Conservation (phyloP, 495 filamentous ascomycete genomes). For the Aspergillus coremiiformis region DNA sequence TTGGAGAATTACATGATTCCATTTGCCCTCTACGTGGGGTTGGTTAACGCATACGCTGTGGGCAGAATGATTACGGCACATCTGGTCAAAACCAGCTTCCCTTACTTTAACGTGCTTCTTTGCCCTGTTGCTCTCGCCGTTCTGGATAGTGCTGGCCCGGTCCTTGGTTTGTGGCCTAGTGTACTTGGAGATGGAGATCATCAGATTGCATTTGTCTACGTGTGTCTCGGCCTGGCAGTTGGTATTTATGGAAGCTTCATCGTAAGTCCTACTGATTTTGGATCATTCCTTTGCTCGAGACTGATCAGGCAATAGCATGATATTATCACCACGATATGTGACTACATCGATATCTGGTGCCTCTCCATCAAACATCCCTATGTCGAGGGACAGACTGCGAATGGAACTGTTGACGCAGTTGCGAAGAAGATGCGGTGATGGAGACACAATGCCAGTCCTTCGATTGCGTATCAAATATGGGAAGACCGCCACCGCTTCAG, state of each 20-base stretch:
- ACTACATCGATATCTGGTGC: conserved; percentile 97
- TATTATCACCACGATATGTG: conserved; percentile 93
- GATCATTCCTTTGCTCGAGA: neutral
- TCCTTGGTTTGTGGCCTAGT: conserved; percentile 69
- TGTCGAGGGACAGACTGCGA: conserved; percentile 22
- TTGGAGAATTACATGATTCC: conserved; percentile 75
- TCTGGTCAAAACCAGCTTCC: conserved; percentile 74
- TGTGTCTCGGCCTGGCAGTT: conserved; percentile 67
- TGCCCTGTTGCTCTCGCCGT: conserved; percentile 64
- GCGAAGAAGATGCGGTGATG: conserved; percentile 29
- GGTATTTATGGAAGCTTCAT: conserved; percentile 95
- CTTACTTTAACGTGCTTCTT: conserved; percentile 73
- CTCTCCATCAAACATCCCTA: conserved; percentile 78
- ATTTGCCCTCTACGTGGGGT: conserved; percentile 76
- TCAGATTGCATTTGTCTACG: conserved; percentile 80
- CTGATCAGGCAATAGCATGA: conserved; percentile 47
- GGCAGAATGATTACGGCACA: conserved; percentile 94
- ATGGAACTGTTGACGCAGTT: conserved; percentile 17
- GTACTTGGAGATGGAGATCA: conserved; percentile 66
- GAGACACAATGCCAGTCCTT: neutral
- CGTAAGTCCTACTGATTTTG: conserved; percentile 35
- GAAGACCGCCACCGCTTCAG: neutral
- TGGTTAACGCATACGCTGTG: conserved; percentile 89
- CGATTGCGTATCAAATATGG: conserved; percentile 13
- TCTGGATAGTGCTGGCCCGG: conserved; percentile 67